phyloP scores from a whole-genome alignment of 1,284 basidiomycete genomes.

The Cutaneotrichosporon sp. region DNA sequence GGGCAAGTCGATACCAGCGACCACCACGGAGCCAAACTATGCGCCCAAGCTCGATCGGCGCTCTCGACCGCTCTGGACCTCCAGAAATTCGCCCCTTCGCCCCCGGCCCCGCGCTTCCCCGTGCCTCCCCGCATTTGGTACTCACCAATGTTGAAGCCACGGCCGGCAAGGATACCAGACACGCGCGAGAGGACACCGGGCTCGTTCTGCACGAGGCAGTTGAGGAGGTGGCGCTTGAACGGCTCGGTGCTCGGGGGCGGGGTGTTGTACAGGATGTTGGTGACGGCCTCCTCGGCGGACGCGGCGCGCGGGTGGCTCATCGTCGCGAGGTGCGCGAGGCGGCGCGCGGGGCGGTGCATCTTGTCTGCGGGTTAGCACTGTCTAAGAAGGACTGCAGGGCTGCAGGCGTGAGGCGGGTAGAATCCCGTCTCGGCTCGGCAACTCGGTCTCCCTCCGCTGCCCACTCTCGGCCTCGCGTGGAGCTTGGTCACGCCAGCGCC shows the following conservation, averaged over 20 bases:
- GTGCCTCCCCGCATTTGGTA: not conserved
- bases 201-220: constrained; percentile 99
- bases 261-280: constrained; percentile 94
- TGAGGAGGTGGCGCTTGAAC: constrained; percentile 96
- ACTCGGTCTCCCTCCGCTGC: no score
- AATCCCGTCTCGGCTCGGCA: no score
- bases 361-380: constrained; percentile 42
- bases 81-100: not conserved
- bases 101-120: not conserved
- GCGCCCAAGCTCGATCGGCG: not conserved
- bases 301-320: constrained; percentile 42
- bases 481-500: no score
- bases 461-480: no score
- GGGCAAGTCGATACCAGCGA: no score
- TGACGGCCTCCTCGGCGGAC: constrained; percentile 89
- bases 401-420: no score
- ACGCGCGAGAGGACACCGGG: constrained; percentile 97
- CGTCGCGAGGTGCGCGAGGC: constrained; percentile 45
- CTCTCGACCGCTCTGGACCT: no score
- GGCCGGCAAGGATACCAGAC: constrained; percentile 92
- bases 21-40: not conserved
- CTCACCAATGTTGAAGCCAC: constrained; percentile 89
- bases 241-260: constrained; percentile 89
- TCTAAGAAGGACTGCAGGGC: not conserved
- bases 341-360: constrained; percentile 42